Conservation (phyloP, 2,329 filamentous ascomycete species). For the Exophiala sp. region DNA sequence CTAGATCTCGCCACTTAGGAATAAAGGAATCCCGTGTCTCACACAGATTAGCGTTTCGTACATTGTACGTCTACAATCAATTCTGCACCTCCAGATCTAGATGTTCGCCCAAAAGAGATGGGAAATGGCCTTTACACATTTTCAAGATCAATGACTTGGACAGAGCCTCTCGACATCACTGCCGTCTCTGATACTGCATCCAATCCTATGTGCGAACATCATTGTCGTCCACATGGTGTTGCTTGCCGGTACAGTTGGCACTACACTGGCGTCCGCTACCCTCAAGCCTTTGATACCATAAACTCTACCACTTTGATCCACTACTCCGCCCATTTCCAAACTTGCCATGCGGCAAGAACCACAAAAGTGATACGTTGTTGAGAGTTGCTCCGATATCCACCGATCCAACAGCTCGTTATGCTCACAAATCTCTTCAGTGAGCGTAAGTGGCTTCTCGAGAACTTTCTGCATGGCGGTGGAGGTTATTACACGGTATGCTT, state of each 20-base stretch:
- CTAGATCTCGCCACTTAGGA: too few species aligned
- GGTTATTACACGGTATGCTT: constrained; percentile 16
- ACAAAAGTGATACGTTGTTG: background rate
- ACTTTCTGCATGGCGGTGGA: constrained; percentile 18
- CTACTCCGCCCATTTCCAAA: background rate
- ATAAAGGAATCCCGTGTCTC: too few species aligned
- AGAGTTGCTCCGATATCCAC: constrained; percentile 18
- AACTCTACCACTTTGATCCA: constrained; percentile 16
- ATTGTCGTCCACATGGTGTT: constrained; percentile 22
- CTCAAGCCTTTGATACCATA: constrained; percentile 18
- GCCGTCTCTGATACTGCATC: constrained; percentile 14
- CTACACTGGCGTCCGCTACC: constrained; percentile 21
- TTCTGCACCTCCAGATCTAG: too few species aligned
- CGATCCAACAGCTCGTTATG: constrained; percentile 13
- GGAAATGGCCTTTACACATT: too few species aligned
- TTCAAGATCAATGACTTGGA: too few species aligned
- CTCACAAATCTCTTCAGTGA: constrained; percentile 6
- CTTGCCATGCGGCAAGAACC: background rate
- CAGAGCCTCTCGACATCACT: constrained; percentile 27
- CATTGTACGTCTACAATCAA: too few species aligned
- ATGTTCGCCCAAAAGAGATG: too few species aligned
- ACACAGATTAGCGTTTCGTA: too few species aligned
- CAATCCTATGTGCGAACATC: constrained; percentile 20
- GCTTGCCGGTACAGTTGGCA: constrained; percentile 19
- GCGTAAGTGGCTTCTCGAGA: constrained; percentile 12